phyloP scores from a whole-genome alignment of 805 yeast species.

The Maudiozyma pseudohumilis region DNA sequence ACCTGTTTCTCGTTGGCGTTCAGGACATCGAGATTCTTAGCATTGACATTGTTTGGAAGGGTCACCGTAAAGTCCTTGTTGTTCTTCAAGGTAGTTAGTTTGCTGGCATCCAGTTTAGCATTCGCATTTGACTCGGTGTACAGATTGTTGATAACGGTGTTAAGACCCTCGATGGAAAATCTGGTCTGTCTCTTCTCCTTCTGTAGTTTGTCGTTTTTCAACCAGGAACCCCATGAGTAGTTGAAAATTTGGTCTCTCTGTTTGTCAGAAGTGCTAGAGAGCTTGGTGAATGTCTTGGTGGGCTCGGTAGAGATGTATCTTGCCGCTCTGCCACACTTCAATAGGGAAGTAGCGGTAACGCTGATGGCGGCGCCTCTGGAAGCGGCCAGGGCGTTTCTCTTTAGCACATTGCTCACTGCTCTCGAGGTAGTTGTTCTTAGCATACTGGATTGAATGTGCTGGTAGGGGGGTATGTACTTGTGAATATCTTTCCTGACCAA shows the following conservation, averaged over 20 bases:
- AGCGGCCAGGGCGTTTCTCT: not conserved
- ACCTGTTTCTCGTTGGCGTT: slow-evolving; percentile 35
- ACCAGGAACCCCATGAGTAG: slow-evolving; percentile 95
- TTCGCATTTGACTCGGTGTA: slow-evolving; percentile 26
- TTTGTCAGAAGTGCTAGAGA: slow-evolving; percentile 56
- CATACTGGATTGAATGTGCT: not conserved
- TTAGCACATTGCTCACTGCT: not conserved
- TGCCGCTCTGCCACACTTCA: not conserved
- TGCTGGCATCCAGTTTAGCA: slow-evolving; percentile 17
- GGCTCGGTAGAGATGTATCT: slow-evolving; percentile 28
- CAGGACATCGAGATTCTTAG: slow-evolving; percentile 35
- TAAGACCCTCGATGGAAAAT: slow-evolving; percentile 73
- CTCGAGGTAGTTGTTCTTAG: slow-evolving; percentile 1
- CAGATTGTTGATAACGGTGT: slow-evolving; percentile 40
- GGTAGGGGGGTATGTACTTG: too few species aligned
- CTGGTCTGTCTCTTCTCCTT: slow-evolving; percentile 67
- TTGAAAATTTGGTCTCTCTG: slow-evolving; percentile 65
- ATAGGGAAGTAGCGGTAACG: not conserved
- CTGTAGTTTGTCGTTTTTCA: slow-evolving; percentile 65
- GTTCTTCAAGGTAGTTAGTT: slow-evolving; percentile 25
- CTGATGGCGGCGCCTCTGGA: not conserved
- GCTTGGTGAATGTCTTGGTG: slow-evolving; percentile 38
- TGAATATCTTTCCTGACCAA: too few species aligned
- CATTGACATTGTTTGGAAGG: slow-evolving; percentile 40
- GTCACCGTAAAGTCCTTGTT: slow-evolving; percentile 34